Percentiles rank a stretch among this genome's conserved stretches.
phyloP scores from a whole-genome alignment of 1,284 basidiomycete genomes.

The Boletus hoseneyae region DNA sequence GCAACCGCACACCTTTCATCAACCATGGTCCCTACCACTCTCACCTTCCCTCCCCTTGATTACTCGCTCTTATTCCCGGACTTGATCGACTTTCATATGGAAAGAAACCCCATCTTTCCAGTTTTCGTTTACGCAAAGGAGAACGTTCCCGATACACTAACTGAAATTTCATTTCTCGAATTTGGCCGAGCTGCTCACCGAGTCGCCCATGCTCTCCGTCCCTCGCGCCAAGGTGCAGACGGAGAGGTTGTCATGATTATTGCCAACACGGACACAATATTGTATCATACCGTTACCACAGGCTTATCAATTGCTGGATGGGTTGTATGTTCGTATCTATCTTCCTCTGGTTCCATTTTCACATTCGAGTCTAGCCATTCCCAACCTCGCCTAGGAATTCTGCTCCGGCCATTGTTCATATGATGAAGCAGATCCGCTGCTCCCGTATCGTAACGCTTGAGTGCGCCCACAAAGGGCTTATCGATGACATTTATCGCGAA shows the following conservation, averaged over 20 bases:
- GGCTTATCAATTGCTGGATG: slow-evolving; percentile 33
- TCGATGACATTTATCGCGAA: slow-evolving; percentile 25
- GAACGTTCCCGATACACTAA: neutral
- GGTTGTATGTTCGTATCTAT: slow-evolving; percentile 18
- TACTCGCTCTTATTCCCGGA: slow-evolving; percentile 22
- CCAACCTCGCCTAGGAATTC: slow-evolving; percentile 35
- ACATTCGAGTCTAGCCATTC: slow-evolving; percentile 30
- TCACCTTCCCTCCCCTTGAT: slow-evolving; percentile 25
- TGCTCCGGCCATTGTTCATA: slow-evolving; percentile 26
- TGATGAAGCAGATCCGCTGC: slow-evolving; percentile 32
- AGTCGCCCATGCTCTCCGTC: slow-evolving; percentile 27
- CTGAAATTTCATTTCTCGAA: slow-evolving; percentile 19
- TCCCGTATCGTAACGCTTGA: slow-evolving; percentile 2
- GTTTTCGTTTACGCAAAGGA: slow-evolving; percentile 22
- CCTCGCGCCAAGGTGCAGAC: slow-evolving; percentile 22
- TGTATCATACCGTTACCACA: slow-evolving; percentile 29
- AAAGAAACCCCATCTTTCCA: slow-evolving; percentile 25
- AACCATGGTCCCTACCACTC: slow-evolving; percentile 9
- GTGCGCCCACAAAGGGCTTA: slow-evolving; percentile 25
- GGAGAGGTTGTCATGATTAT: slow-evolving; percentile 33
- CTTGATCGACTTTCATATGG: slow-evolving; percentile 31
- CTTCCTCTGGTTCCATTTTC: neutral
- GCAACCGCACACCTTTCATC: neutral
- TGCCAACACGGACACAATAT: slow-evolving; percentile 34
- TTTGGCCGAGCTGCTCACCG: slow-evolving; percentile 35